phyloP scores from a whole-genome alignment of 2,329 filamentous ascomycete species.

The Alternaria conjuncta region DNA sequence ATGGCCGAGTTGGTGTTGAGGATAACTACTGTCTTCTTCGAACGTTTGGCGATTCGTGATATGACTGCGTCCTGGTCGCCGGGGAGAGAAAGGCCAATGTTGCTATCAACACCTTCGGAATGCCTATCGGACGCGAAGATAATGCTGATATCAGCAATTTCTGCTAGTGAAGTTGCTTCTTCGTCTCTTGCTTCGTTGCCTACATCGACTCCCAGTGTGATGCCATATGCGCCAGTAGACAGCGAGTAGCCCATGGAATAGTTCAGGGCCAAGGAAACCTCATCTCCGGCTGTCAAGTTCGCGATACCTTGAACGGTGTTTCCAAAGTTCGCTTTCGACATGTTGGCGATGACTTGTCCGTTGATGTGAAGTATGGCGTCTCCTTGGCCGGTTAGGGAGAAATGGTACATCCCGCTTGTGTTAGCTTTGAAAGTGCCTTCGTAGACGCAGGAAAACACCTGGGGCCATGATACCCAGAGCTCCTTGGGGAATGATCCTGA shows the following conservation, averaged over 20 bases:
- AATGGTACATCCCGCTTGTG: background rate
- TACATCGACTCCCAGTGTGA: background rate
- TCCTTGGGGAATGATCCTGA: background rate
- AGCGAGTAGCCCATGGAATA: background rate
- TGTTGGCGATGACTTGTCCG: slow-evolving; percentile 5
- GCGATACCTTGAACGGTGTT: slow-evolving; percentile 3
- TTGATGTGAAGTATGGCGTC: background rate
- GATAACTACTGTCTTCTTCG: background rate
- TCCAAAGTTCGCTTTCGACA: slow-evolving; percentile 8
- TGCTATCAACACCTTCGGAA: slow-evolving; percentile 7
- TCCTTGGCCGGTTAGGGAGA: background rate
- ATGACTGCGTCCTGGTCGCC: slow-evolving; percentile 2
- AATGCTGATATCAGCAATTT: background rate
- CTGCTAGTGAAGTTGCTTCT: background rate
- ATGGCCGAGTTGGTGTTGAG: background rate
- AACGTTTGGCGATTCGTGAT: background rate
- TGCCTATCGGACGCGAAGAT: slow-evolving; percentile 5
- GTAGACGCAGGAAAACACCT: background rate
- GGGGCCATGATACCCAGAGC: background rate
- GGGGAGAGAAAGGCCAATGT: slow-evolving; percentile 1
- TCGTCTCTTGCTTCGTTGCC: background rate
- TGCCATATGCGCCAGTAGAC: background rate
- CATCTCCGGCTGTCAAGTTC: slow-evolving; percentile 2
- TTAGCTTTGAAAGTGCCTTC: background rate
- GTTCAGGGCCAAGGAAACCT: slow-evolving; percentile 2